These are phyloP conservation scores for Termitomyces sp. DNA, from an alignment of 768 basidiomycete genomes.

Conservation along the genomic window DNA sequence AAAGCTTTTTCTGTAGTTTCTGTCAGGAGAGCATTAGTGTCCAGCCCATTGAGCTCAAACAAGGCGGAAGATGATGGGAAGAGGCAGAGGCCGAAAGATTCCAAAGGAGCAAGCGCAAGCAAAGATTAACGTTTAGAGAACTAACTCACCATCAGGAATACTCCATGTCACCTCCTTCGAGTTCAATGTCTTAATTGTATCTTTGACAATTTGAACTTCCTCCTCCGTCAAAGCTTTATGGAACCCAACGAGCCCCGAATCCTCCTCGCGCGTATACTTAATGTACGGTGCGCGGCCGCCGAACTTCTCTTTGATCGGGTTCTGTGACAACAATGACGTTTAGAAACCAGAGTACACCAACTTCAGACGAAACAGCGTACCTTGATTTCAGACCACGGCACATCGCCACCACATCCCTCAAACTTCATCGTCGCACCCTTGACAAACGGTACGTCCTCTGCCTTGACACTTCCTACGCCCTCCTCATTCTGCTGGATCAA, in stretches of 20 bases:
- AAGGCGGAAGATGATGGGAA: not conserved
- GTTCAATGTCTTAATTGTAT: conserved; percentile 59
- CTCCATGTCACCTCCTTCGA: conserved; percentile 63
- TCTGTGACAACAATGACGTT: conserved; percentile 20
- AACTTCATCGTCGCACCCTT: conserved; percentile 53
- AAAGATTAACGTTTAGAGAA: not conserved
- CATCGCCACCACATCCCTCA: conserved; percentile 50
- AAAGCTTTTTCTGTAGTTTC: conserved; percentile 72
- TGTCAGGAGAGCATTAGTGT: conserved; percentile 20
- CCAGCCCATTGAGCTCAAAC: not conserved
- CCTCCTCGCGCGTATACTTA: conserved; percentile 41
- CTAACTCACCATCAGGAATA: conserved; percentile 50
- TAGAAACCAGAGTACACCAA: not conserved
- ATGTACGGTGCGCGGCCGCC: conserved; percentile 47
- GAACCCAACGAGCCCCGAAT: conserved; percentile 51
- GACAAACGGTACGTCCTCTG: conserved; percentile 51
- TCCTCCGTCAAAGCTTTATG: conserved; percentile 69
- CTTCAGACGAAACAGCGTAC: conserved; percentile 16
- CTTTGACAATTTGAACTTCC: conserved; percentile 65
- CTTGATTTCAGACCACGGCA: conserved; percentile 48
- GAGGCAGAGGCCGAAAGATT: not conserved
- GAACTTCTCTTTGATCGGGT: conserved; percentile 45
- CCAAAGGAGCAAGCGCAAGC: not conserved
- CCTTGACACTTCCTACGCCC: conserved; percentile 58
- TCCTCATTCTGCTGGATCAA: conserved; percentile 58